These are phyloP conservation scores for Magnaporthales sp. DNA, from an alignment of 2,329 filamentous ascomycete genomes.

Conservation along the genomic window DNA sequence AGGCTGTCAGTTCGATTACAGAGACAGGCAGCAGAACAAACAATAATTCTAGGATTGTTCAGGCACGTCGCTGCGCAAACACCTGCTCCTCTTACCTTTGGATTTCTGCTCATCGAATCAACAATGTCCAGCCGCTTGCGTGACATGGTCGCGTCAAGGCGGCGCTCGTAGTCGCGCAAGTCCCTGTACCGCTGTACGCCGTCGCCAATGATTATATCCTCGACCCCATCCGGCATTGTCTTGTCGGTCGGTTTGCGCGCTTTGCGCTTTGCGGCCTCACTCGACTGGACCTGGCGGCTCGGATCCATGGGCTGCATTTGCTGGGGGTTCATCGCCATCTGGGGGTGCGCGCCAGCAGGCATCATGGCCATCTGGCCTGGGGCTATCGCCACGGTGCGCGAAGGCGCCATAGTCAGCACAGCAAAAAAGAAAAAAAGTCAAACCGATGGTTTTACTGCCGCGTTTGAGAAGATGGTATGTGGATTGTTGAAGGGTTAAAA, in stretches of 20 bases:
- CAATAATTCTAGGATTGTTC: slow-evolving; percentile 1
- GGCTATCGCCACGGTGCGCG: not conserved
- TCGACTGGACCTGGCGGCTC: slow-evolving; percentile 35
- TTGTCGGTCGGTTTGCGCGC: slow-evolving; percentile 90
- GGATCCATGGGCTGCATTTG: slow-evolving; percentile 32
- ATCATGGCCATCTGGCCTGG: slow-evolving; percentile 3
- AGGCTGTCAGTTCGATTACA: slow-evolving; percentile 7
- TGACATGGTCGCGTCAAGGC: slow-evolving; percentile 86
- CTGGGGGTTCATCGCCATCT: slow-evolving; percentile 38
- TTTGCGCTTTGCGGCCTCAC: slow-evolving; percentile 66
- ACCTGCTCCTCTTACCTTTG: slow-evolving; percentile 44
- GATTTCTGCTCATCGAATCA: slow-evolving; percentile 66
- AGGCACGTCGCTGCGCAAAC: not conserved
- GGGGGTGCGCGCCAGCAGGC: slow-evolving; percentile 39
- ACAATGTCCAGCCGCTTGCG: slow-evolving; percentile 87
- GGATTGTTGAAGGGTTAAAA: not conserved
- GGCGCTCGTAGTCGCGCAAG: slow-evolving; percentile 77
- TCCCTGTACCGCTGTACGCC: slow-evolving; percentile 74
- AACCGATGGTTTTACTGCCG: not conserved
- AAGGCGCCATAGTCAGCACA: slow-evolving; percentile 2
- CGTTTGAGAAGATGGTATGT: not conserved
- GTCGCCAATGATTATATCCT: slow-evolving; percentile 74
- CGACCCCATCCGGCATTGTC: slow-evolving; percentile 84
- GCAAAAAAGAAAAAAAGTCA: not conserved
- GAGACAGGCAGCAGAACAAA: not conserved